Conservation (phyloP, 1,284 basidiomycete species). For the Heterobasidion parviporum region DNA sequence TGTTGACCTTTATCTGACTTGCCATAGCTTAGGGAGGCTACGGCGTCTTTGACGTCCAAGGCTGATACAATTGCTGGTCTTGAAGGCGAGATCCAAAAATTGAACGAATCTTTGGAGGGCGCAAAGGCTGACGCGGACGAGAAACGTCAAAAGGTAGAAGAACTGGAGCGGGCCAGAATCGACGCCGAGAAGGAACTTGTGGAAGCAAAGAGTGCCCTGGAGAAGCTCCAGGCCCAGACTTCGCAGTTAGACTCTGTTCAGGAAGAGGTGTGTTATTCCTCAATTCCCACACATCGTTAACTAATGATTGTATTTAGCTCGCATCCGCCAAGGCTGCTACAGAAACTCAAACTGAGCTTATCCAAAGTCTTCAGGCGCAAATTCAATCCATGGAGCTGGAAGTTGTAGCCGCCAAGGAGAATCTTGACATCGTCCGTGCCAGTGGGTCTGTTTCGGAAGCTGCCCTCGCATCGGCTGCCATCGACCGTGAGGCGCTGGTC, state of each 20-base stretch:
- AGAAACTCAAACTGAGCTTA: slow-evolving; percentile 32
- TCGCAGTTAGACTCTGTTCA: slow-evolving; percentile 32
- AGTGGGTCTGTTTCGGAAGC: slow-evolving; percentile 35
- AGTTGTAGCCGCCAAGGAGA: slow-evolving; percentile 40
- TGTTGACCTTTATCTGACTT: slow-evolving; percentile 7
- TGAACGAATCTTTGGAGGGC: slow-evolving; percentile 44
- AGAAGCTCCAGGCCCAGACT: slow-evolving; percentile 31
- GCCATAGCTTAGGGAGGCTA: slow-evolving; percentile 49
- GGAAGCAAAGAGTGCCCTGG: slow-evolving; percentile 32
- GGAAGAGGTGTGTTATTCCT: slow-evolving; percentile 36
- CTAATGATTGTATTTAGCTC: slow-evolving; percentile 31
- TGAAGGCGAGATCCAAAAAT: slow-evolving; percentile 38
- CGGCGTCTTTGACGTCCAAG: slow-evolving; percentile 44
- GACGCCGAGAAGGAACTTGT: slow-evolving; percentile 40
- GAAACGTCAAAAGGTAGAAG: slow-evolving; percentile 33
- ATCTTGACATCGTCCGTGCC: slow-evolving; percentile 41
- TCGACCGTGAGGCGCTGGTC: slow-evolving; percentile 55
- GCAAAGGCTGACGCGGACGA: slow-evolving; percentile 38
- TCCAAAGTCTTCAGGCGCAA: slow-evolving; percentile 42
- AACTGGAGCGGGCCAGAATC: slow-evolving; percentile 41
- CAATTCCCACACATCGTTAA: neutral
- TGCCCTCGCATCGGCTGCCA: slow-evolving; percentile 39
- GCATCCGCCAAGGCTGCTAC: slow-evolving; percentile 34
- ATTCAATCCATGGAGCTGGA: slow-evolving; percentile 43
- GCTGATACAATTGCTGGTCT: slow-evolving; percentile 37